These are phyloP conservation scores for Blastocystis hominis DNA, from an alignment of 352 stramenopile genomes.

Conservation along the genomic window DNA sequence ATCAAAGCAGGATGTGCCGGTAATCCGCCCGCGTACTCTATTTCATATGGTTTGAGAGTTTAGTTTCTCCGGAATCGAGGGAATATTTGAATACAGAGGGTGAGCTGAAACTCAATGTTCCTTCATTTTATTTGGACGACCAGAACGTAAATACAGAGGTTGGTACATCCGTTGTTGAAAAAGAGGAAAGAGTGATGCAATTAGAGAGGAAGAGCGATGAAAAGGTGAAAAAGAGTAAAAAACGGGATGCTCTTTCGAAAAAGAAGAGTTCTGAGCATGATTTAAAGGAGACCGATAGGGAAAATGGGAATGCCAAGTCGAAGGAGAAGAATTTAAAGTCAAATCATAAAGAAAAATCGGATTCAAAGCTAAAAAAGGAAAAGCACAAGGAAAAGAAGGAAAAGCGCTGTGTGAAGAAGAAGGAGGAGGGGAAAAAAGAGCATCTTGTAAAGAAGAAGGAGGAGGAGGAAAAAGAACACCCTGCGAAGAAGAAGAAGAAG, in stretches of 20 bases:
- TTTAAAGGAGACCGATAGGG: not conserved
- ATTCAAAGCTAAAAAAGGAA: not conserved
- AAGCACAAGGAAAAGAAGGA: not conserved
- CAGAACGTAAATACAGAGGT: not conserved
- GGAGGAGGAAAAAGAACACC: not conserved
- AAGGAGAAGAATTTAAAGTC: not conserved
- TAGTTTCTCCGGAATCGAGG: slow-evolving; percentile 46
- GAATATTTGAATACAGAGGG: not conserved
- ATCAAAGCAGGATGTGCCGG: not conserved
- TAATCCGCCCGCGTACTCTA: not conserved
- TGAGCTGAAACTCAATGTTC: not conserved
- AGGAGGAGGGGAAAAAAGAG: not conserved
- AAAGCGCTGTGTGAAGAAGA: not conserved
- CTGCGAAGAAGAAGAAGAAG: slow-evolving; percentile 8
- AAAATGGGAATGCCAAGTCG: not conserved
- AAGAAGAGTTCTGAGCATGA: not conserved
- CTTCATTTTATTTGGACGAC: slow-evolving; percentile 8
- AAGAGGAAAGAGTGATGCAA: not conserved
- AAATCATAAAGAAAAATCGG: not conserved
- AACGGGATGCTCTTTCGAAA: not conserved
- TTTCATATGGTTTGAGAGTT: not conserved
- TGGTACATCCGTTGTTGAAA: not conserved
- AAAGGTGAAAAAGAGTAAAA: not conserved
- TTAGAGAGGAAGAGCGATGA: not conserved
- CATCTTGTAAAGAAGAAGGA: not conserved